These are phyloP conservation scores for Pholiota conissans DNA, from an alignment of 768 basidiomycete genomes.

Conservation along the genomic window DNA sequence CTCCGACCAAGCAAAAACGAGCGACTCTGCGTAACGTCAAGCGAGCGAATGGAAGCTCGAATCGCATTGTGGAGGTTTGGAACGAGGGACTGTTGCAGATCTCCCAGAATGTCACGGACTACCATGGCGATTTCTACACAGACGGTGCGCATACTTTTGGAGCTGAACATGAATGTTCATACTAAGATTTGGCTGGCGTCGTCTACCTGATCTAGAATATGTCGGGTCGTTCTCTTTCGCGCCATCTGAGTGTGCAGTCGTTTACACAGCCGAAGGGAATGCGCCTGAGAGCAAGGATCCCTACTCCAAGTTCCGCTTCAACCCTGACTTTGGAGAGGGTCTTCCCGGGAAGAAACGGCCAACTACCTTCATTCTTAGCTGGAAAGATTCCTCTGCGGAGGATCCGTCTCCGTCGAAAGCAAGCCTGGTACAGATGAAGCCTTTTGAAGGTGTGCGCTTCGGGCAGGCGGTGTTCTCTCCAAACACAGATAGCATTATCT, in stretches of 20 bases:
- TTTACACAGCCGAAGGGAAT: slow-evolving; percentile 65
- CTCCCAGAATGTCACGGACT: slow-evolving; percentile 55
- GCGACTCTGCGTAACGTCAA: slow-evolving; percentile 47
- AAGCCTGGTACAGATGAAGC: slow-evolving; percentile 16
- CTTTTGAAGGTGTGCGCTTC: slow-evolving; percentile 34
- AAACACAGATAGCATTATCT: slow-evolving; percentile 36
- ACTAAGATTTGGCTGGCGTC: too few species aligned
- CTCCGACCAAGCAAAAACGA: slow-evolving; percentile 38
- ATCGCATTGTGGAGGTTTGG: slow-evolving; percentile 65
- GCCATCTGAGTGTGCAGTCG: slow-evolving; percentile 46
- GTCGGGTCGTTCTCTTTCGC: slow-evolving; percentile 55
- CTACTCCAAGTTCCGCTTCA: slow-evolving; percentile 51
- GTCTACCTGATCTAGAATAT: slow-evolving; percentile 38
- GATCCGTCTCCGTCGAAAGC: background rate
- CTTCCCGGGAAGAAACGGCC: slow-evolving; percentile 54
- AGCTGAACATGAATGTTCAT: background rate
- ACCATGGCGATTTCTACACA: slow-evolving; percentile 59
- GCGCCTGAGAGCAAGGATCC: slow-evolving; percentile 26
- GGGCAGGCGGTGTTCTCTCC: slow-evolving; percentile 58
- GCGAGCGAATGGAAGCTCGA: slow-evolving; percentile 32
- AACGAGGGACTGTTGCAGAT: slow-evolving; percentile 39
- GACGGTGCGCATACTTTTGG: slow-evolving; percentile 44
- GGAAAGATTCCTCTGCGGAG: slow-evolving; percentile 27
- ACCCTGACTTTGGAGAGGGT: slow-evolving; percentile 64
- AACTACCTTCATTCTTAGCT: slow-evolving; percentile 52